phyloP scores from a whole-genome alignment of 2,329 filamentous ascomycete genomes.

The Aspergillus persii region DNA sequence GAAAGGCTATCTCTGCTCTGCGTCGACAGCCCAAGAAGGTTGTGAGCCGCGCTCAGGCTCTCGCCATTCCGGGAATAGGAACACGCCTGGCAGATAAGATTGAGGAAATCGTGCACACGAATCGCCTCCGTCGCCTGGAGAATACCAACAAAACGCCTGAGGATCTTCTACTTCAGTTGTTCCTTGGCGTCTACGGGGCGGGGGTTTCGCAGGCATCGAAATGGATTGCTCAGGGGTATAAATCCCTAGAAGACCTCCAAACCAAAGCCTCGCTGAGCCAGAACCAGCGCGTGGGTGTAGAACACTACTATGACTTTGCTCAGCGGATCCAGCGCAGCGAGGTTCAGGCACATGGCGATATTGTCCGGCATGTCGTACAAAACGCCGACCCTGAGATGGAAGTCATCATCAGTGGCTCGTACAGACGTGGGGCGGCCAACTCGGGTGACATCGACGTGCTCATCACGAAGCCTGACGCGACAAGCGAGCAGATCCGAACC shows the following conservation, averaged over 20 bases:
- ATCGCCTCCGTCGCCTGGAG: conserved; percentile 69
- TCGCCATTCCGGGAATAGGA: conserved; percentile 67
- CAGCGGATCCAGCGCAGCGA: conserved; percentile 74
- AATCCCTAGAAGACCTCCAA: conserved; percentile 69
- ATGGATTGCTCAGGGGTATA: conserved; percentile 75
- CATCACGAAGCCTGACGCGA: conserved; percentile 66
- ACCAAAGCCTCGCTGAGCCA: conserved; percentile 61
- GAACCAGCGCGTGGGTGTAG: conserved; percentile 73
- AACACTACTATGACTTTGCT: conserved; percentile 76
- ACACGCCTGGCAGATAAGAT: conserved; percentile 76
- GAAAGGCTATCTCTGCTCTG: conserved; percentile 72
- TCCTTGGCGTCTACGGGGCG: conserved; percentile 76
- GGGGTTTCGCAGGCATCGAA: conserved; percentile 67
- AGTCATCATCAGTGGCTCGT: conserved; percentile 78
- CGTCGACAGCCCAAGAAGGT: conserved; percentile 65
- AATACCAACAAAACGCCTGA: conserved; percentile 65
- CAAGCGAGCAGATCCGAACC: conserved; percentile 56
- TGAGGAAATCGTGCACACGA: conserved; percentile 79
- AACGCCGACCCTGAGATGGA: conserved; percentile 63
- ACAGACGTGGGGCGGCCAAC: conserved; percentile 70
- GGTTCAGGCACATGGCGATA: conserved; percentile 65
- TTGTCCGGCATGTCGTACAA: conserved; percentile 61
- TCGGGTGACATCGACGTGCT: conserved; percentile 85
- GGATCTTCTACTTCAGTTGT: conserved; percentile 65
- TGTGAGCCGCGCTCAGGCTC: conserved; percentile 66